These are phyloP conservation scores for Elaeis oleifera DNA, from an alignment of 202 grass and related monocot genomes.

Conservation along the genomic window DNA sequence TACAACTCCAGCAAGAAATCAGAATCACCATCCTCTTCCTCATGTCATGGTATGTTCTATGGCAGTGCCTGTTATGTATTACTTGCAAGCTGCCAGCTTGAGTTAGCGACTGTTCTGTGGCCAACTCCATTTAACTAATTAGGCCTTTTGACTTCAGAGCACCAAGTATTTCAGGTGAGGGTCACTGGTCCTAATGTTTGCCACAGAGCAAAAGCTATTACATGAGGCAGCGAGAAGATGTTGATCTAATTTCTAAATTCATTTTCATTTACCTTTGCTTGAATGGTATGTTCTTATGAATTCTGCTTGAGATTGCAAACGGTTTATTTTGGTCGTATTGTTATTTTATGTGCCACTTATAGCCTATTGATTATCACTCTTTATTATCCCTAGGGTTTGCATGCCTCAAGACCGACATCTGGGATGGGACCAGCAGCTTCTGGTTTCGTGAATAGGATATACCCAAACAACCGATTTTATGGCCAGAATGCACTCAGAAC, in stretches of 20 bases:
- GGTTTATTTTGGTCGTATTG: background rate
- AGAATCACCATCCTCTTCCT: constrained; percentile 49
- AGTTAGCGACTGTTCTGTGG: background rate
- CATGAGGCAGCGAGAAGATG: no score
- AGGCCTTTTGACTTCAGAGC: no score
- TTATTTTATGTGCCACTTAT: background rate
- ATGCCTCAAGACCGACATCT: constrained; percentile 41
- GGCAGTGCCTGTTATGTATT: constrained; percentile 22
- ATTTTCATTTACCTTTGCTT: background rate
- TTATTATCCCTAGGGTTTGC: constrained; percentile 51
- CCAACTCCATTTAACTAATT: no score
- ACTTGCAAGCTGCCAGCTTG: background rate
- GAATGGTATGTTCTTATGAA: background rate
- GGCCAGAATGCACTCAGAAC: constrained; percentile 51
- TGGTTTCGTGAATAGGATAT: constrained; percentile 57
- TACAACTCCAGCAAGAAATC: constrained; percentile 43
- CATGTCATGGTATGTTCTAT: constrained; percentile 50
- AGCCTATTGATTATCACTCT: no score
- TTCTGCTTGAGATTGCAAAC: background rate
- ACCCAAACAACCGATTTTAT: constrained; percentile 54
- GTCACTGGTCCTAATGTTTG: no score
- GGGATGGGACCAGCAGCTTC: constrained; percentile 60
- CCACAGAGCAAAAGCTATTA: no score
- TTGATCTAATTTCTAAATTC: no score
- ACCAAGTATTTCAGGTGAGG: no score